Base-by-base conservation (phyloP, 129 eudicot species). In the Pseudognaphalium luteoalbum region DNA sequence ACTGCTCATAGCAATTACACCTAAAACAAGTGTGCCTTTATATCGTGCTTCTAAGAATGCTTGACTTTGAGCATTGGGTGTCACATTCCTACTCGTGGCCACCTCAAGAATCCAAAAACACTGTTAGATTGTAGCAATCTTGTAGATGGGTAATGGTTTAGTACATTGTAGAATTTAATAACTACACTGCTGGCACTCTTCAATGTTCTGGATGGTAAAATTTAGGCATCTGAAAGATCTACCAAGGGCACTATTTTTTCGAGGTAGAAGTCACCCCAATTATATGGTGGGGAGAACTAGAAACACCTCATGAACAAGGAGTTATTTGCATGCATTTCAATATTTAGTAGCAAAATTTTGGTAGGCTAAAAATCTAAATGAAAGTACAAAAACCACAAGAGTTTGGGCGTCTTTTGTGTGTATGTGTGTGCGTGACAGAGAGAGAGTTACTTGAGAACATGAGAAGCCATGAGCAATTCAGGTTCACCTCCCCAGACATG, bases 401-500 rank as follows among this genome's bases (percentile, higher is more conserved):
- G 39, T 20, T 16, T 14, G 67, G 47, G 59, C 30, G 30, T 16
- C 7, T 11, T 22, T 15, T n/a, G 17, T 25, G 19, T 19, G 33
- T 19, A 20, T 42, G 12, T 17, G 17, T 34, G 30, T 3, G 19
- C 25, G 33, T 25, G 28, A 29, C 51, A 44, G 71, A 73, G 58
- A 65, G 19, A 25, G 62, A 68, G 85, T 80, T 91, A 91, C 98
- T 80, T 81, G 81, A 94, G 96, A 78, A 94, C 97, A 87, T 94
- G 99, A 81, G 96, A 91, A 73, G 97, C 96, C 99, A 94, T 94
- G 54, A 94, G 84, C 63, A 94, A 77, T 76, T 94, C 99, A 66
- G 99, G 99, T 79, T 94, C 99, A 64, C 99, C 99, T 74, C 99
- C 99, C 99, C 99, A 94, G 32, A 91, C 93, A 81, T 86, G 96